These are phyloP conservation scores for Solanum tarijense DNA, from an alignment of 257 asterid species.

Conservation along the genomic window DNA sequence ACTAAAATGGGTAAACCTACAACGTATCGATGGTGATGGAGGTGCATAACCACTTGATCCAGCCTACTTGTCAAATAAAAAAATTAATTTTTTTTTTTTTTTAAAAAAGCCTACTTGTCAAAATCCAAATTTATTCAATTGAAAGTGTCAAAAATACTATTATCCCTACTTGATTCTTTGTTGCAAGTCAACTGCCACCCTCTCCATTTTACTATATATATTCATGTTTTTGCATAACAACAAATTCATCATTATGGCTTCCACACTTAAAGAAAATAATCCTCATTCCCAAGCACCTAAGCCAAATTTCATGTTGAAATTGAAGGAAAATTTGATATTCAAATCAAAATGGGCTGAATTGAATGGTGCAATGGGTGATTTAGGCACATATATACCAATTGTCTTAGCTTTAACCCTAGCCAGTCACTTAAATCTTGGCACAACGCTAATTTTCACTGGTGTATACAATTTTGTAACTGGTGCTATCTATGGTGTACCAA, in stretches of 20 bases:
- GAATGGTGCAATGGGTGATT: conserved; percentile 83
- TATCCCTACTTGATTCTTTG: neutral
- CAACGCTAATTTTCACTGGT: conserved; percentile 69
- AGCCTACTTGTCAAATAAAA: neutral
- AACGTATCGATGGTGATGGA: rapidly evolving
- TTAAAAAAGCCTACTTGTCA: neutral
- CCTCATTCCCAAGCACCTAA: neutral
- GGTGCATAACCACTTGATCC: neutral
- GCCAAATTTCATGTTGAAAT: conserved; percentile 7
- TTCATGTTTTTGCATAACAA: neutral
- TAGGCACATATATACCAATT: conserved; percentile 72
- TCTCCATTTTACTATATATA: neutral
- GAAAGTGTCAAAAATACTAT: neutral
- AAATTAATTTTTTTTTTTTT: too few species aligned
- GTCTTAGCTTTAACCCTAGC: conserved; percentile 54
- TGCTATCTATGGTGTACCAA: conserved; percentile 66
- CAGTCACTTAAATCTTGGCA: conserved; percentile 62
- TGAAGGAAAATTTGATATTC: conserved; percentile 35
- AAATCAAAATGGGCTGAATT: conserved; percentile 57
- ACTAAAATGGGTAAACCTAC: too few species aligned
- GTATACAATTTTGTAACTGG: conserved; percentile 72
- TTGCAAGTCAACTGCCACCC: neutral
- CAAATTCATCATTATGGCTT: neutral
- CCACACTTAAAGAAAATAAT: neutral
- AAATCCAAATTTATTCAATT: neutral